These are phyloP conservation scores for Chlorella vulgaris DNA, from an alignment of 139 green algal genomes.

Conservation along the genomic window DNA sequence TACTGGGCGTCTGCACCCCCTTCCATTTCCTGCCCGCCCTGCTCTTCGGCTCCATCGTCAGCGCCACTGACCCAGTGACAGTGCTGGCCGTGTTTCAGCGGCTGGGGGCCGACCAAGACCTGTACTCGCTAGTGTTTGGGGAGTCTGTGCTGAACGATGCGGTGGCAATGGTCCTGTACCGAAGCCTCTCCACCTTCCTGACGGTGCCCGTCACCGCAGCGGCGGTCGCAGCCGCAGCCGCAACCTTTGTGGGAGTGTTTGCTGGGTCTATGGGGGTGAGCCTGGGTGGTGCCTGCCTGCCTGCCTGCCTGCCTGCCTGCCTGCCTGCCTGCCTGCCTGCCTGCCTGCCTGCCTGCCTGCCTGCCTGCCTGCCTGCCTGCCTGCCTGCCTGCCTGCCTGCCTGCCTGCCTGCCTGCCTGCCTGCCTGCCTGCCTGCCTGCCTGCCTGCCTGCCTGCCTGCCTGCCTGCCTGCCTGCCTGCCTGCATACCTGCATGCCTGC, in stretches of 20 bases:
- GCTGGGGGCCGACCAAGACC: conserved; percentile 25
- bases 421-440: no score
- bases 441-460: no score
- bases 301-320: no score
- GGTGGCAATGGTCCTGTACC: conserved; percentile 74
- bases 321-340: no score
- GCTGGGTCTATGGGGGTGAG: conserved; percentile 54
- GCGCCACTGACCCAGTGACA: conserved; percentile 72
- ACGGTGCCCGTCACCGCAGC: conserved; percentile 24
- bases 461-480: no score
- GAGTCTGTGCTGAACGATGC: conserved; percentile 80
- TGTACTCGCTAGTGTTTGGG: conserved; percentile 45
- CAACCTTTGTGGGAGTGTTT: conserved; percentile 62
- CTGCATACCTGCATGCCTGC: no score
- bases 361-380: no score
- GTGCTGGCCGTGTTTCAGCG: conserved; percentile 45
- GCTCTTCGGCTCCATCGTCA: conserved; percentile 65
- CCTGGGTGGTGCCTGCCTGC: no score
- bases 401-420: no score
- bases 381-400: no score
- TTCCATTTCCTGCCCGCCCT: conserved; percentile 48
- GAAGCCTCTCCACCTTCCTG: conserved; percentile 51
- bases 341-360: no score
- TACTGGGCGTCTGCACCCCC: conserved; percentile 42
- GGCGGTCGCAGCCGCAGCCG: conserved; percentile 37